Conservation (phyloP, 371 early-diverging fungal species). For the Mortierella polycephala region DNA sequence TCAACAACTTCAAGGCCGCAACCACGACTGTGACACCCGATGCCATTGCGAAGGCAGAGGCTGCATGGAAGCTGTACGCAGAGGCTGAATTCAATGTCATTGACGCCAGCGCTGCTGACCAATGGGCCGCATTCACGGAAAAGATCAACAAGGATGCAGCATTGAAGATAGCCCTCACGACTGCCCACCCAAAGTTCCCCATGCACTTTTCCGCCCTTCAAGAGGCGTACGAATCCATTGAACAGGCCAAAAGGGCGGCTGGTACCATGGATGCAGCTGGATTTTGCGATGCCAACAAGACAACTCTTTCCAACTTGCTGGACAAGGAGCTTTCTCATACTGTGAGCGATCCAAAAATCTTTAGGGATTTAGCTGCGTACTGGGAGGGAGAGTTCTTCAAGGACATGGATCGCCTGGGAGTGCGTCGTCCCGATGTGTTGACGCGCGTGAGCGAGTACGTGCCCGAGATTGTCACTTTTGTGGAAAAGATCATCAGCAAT, state of each 20-base stretch:
- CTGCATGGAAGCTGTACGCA: conserved; percentile 74
- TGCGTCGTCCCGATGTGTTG: conserved; percentile 91
- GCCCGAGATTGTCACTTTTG: conserved; percentile 93
- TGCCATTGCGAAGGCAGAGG: conserved; percentile 64
- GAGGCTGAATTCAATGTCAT: conserved; percentile 66
- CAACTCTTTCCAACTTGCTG: conserved; percentile 48
- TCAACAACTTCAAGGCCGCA: conserved; percentile 68
- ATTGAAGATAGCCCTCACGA: conserved; percentile 57
- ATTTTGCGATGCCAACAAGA: conserved; percentile 56
- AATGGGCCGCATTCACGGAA: conserved; percentile 68
- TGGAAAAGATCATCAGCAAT: conserved; percentile 92
- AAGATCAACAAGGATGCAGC: conserved; percentile 65
- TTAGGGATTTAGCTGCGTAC: conserved; percentile 91
- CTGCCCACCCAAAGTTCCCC: conserved; percentile 73
- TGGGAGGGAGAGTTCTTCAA: conserved; percentile 98
- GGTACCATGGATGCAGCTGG: conserved; percentile 43
- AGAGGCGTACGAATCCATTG: conserved; percentile 61
- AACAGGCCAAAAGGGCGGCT: conserved; percentile 57
- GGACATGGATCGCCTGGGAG: conserved; percentile 96
- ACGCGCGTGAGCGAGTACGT: conserved; percentile 99
- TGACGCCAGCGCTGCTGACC: conserved; percentile 54
- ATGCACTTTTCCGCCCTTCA: conserved; percentile 75
- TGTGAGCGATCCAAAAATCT: conserved; percentile 89
- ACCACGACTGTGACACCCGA: conserved; percentile 52
- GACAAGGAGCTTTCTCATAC: conserved; percentile 56